These are phyloP conservation scores for Helichrysum umbraculigerum DNA, from an alignment of 129 eudicot genomes.

Conservation along the genomic window DNA sequence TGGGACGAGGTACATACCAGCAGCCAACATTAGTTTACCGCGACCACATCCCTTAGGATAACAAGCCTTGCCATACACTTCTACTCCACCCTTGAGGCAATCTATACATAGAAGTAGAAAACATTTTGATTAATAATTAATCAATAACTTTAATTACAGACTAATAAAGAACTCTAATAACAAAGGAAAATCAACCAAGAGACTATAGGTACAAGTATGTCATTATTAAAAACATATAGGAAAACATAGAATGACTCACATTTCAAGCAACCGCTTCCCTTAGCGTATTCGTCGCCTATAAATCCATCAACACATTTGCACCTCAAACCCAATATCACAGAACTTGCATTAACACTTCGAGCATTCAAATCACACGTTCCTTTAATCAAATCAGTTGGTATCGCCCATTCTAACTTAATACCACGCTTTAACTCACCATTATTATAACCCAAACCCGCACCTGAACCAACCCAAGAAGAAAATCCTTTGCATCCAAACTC, in stretches of 20 bases:
- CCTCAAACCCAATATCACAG: slow-evolving; percentile 58
- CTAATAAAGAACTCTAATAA: background rate
- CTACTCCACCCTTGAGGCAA: slow-evolving; percentile 58
- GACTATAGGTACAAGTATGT: background rate
- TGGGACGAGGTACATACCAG: slow-evolving; percentile 44
- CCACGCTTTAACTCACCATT: slow-evolving; percentile 46
- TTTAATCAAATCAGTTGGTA: slow-evolving; percentile 48
- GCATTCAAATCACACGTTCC: slow-evolving; percentile 64
- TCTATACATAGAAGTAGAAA: slow-evolving; percentile 38
- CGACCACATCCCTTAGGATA: slow-evolving; percentile 36
- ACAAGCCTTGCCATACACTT: slow-evolving; percentile 60
- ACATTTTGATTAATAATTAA: background rate
- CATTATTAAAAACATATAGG: background rate
- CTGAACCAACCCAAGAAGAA: slow-evolving; percentile 67
- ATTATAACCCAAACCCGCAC: background rate
- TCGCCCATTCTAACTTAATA: slow-evolving; percentile 83
- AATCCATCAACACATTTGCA: slow-evolving; percentile 76
- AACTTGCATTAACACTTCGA: slow-evolving; percentile 43
- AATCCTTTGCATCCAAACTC: slow-evolving; percentile 84
- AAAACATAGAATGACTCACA: slow-evolving; percentile 41
- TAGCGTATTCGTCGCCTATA: slow-evolving; percentile 62
- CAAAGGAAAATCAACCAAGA: background rate
- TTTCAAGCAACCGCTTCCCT: slow-evolving; percentile 71
- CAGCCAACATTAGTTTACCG: slow-evolving; percentile 54
- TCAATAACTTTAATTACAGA: background rate